A percentile compares a stretch with the other conserved stretches of the same genome.
phyloP scores from a whole-genome alignment of 129 eudicot genomes.

The Escallonia herrerae region DNA sequence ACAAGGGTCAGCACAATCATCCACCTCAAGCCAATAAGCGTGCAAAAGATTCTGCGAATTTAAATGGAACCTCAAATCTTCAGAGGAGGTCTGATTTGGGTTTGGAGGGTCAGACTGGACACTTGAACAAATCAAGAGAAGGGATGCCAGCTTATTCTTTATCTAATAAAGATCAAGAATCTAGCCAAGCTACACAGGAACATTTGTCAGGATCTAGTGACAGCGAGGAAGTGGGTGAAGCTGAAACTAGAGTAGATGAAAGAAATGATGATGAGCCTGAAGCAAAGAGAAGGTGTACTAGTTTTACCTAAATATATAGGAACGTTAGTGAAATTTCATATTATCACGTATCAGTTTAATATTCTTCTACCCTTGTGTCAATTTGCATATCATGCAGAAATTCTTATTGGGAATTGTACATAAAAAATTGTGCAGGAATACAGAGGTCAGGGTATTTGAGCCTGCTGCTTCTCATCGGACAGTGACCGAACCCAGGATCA shows the following conservation, averaged over 20 bases:
- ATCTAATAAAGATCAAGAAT: constrained; percentile 57
- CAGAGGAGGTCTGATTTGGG: constrained; percentile 32
- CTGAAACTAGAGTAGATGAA: constrained; percentile 49
- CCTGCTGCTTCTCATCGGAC: constrained; percentile 61
- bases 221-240: constrained; percentile 69
- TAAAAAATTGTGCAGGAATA: constrained; percentile 38
- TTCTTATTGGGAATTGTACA: constrained; percentile 2
- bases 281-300: constrained; percentile 68
- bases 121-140: constrained; percentile 28
- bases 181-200: constrained; percentile 70
- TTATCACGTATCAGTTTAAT: constrained; percentile 6
- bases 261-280: constrained; percentile 69
- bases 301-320: neutral
- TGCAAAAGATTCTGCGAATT: constrained; percentile 46
- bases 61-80: constrained; percentile 20
- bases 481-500: constrained; percentile 78
- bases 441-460: constrained; percentile 55
- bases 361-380: constrained; percentile 3
- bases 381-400: neutral
- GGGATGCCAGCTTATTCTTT: constrained; percentile 22
- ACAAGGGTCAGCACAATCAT: constrained; percentile 93
- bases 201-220: constrained; percentile 72
- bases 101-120: constrained; percentile 30
- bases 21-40: constrained; percentile 64
- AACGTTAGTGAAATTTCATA: constrained; percentile 2